Conservation (phyloP, 495 filamentous ascomycete genomes). For the Neurospora sublineolata region DNA sequence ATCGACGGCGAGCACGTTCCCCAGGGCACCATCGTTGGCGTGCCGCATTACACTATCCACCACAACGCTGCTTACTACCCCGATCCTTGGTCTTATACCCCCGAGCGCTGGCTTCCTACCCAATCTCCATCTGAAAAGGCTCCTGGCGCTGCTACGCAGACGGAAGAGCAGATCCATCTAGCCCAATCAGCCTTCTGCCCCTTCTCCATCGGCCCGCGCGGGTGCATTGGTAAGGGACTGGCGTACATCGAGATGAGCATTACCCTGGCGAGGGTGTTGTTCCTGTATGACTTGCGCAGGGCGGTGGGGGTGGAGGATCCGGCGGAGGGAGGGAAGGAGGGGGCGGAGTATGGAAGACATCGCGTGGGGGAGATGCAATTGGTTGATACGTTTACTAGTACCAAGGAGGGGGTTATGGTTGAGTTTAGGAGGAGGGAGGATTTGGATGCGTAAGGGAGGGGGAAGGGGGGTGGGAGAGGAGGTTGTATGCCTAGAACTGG, state of each 20-base stretch:
- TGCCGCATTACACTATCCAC: slow-evolving; percentile 44
- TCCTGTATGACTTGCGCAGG: slow-evolving; percentile 35
- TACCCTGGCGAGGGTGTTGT: slow-evolving; percentile 36
- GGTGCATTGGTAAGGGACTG: slow-evolving; percentile 49
- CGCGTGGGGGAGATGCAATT: slow-evolving; percentile 41
- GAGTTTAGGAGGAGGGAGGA: slow-evolving; percentile 36
- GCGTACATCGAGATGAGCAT: slow-evolving; percentile 44
- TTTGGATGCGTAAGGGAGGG: neutral
- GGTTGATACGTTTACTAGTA: slow-evolving; percentile 45
- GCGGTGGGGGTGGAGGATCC: slow-evolving; percentile 30
- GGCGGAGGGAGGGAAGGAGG: slow-evolving; percentile 27
- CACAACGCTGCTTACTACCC: slow-evolving; percentile 44
- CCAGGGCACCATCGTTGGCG: slow-evolving; percentile 40
- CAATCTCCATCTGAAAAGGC: slow-evolving; percentile 6
- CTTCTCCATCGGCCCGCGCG: slow-evolving; percentile 44
- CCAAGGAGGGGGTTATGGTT: slow-evolving; percentile 45
- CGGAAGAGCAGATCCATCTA: slow-evolving; percentile 17
- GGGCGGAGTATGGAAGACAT: slow-evolving; percentile 35
- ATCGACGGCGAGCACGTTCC: slow-evolving; percentile 46
- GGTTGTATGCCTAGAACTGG: too few relatives aligned
- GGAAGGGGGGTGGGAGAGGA: too few relatives aligned
- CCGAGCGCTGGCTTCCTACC: slow-evolving; percentile 43
- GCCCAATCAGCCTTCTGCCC: slow-evolving; percentile 45
- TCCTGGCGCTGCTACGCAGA: too few relatives aligned
- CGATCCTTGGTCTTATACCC: slow-evolving; percentile 38